Conservation (phyloP, 495 filamentous ascomycete species). For the Trichocladium antarcticum region DNA sequence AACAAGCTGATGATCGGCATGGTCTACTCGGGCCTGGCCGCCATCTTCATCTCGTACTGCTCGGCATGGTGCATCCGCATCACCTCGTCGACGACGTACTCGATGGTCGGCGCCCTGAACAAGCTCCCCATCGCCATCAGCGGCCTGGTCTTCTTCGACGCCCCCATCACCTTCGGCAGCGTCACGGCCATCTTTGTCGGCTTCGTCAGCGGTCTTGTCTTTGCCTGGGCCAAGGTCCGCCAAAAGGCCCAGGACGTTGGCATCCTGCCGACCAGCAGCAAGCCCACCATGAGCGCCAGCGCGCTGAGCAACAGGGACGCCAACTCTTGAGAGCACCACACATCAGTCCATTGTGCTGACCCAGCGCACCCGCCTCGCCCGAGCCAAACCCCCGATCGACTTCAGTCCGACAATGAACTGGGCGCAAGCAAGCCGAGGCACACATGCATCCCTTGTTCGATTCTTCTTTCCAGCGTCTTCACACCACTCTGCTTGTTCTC, state of each 20-base stretch:
- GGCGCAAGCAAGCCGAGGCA: neutral
- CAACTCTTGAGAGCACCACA: slow-evolving; percentile 31
- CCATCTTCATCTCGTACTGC: slow-evolving; percentile 97
- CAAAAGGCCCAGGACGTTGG: slow-evolving; percentile 55
- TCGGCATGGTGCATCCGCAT: slow-evolving; percentile 98
- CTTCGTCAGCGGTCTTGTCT: slow-evolving; percentile 86
- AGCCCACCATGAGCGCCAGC: slow-evolving; percentile 74
- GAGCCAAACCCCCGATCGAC: neutral
- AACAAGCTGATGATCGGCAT: slow-evolving; percentile 74
- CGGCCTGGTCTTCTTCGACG: slow-evolving; percentile 89
- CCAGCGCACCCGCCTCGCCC: slow-evolving; percentile 2
- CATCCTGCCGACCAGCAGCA: slow-evolving; percentile 54
- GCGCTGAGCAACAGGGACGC: slow-evolving; percentile 83
- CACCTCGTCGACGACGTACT: slow-evolving; percentile 92
- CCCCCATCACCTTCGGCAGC: slow-evolving; percentile 83
- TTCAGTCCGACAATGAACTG: neutral
- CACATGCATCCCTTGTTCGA: neutral
- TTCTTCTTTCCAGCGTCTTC: slow-evolving; percentile 7
- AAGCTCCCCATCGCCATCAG: slow-evolving; percentile 90
- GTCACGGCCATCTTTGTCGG: slow-evolving; percentile 82
- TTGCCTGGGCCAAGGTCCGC: slow-evolving; percentile 81
- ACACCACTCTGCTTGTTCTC: slow-evolving; percentile 3
- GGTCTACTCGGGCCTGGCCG: slow-evolving; percentile 84
- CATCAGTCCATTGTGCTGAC: slow-evolving; percentile 2
- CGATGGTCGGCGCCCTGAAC: slow-evolving; percentile 96